Conservation (phyloP, 371 early-diverging fungal genomes). For the Mortierella polycephala region DNA sequence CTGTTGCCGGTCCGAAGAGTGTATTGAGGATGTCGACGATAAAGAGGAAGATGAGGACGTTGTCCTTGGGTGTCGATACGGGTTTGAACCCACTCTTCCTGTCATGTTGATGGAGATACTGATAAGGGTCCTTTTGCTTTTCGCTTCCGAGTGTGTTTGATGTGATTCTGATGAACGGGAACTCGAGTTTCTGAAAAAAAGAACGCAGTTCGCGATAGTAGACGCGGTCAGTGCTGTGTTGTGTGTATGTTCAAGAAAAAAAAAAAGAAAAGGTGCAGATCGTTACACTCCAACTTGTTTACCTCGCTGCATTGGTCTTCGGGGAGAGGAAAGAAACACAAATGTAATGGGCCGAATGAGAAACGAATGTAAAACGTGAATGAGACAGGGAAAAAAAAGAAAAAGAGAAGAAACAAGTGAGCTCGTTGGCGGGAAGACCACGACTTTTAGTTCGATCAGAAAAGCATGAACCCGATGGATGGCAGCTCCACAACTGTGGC, state of each 20-base stretch:
- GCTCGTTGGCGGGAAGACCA: too few relatives aligned
- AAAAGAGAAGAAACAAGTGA: not conserved
- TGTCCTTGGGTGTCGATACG: not conserved
- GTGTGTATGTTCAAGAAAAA: too few relatives aligned
- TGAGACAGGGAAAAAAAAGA: not conserved
- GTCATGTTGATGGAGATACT: not conserved
- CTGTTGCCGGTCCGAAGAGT: not conserved
- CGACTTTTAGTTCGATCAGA: too few relatives aligned
- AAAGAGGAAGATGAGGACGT: constrained; percentile 11
- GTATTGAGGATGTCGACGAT: constrained; percentile 6
- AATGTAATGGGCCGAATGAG: not conserved
- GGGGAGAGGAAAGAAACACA: constrained; percentile 1
- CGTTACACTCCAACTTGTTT: not conserved
- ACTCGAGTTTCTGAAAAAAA: too few relatives aligned
- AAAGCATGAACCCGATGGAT: too few relatives aligned
- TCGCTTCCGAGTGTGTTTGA: too few relatives aligned
- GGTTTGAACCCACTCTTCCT: not conserved
- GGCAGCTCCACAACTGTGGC: too few relatives aligned
- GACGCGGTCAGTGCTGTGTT: too few relatives aligned
- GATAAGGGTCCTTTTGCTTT: too few relatives aligned
- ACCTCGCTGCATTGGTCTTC: constrained; percentile 10
- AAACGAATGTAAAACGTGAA: not conserved
- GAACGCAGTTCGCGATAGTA: too few relatives aligned
- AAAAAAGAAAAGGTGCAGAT: too few relatives aligned
- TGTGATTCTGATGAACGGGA: too few relatives aligned